These are phyloP conservation scores for Puccinia sorghi DNA, from an alignment of 1,284 basidiomycete genomes.

Conservation along the genomic window DNA sequence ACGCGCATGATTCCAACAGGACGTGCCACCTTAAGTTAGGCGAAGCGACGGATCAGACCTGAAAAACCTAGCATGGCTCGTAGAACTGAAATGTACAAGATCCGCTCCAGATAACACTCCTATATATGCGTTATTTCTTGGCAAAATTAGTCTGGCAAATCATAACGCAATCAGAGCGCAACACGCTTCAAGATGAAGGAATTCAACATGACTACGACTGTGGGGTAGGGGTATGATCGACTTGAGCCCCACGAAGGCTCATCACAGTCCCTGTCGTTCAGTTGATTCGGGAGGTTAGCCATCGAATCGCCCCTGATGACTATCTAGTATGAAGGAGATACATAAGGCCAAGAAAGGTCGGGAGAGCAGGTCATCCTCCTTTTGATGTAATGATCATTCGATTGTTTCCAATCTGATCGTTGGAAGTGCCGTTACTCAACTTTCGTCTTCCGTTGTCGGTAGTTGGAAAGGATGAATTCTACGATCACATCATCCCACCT, in stretches of 20 bases:
- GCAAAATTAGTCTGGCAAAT: neutral
- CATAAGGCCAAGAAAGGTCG: neutral
- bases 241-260: neutral
- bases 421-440: neutral
- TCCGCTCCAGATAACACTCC: no score
- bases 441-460: neutral
- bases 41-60: no score
- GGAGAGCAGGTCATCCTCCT: neutral
- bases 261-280: neutral
- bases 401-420: slow-evolving; percentile 11
- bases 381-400: slow-evolving; percentile 20
- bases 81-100: no score
- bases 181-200: neutral
- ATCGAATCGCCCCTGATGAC: neutral
- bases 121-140: neutral
- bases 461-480: neutral
- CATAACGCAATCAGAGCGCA: neutral
- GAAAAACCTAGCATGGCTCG: no score
- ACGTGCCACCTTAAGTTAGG: no score
- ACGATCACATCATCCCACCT: slow-evolving; percentile 12
- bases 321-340: neutral
- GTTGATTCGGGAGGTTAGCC: neutral
- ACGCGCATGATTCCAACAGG: no score
- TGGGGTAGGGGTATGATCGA: neutral
- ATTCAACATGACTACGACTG: neutral